These are phyloP conservation scores for Croton setiger DNA, from an alignment of 441 rosid species.

Conservation along the genomic window DNA sequence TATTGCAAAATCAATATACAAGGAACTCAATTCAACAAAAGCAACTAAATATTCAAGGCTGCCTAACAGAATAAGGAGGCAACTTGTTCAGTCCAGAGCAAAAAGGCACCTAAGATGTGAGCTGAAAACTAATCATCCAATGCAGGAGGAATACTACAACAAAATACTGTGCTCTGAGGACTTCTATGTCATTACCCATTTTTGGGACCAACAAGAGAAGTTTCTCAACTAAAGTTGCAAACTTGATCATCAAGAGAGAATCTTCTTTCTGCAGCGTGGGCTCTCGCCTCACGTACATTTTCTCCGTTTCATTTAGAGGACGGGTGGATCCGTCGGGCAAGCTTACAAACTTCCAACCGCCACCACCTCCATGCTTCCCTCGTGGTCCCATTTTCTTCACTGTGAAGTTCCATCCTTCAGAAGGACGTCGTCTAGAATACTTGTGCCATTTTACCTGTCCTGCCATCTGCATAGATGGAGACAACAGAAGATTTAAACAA, in stretches of 20 bases:
- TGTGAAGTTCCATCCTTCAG: slow-evolving; percentile 76
- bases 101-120: no score
- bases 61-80: no score
- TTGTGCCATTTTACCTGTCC: slow-evolving; percentile 80
- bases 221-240: neutral
- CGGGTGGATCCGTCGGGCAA: slow-evolving; percentile 85
- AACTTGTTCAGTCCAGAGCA: no score
- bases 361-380: slow-evolving; percentile 82
- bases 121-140: neutral
- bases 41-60: no score
- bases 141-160: neutral
- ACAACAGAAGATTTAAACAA: neutral
- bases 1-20: no score
- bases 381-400: slow-evolving; percentile 72
- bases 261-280: slow-evolving; percentile 66
- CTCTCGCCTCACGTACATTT: slow-evolving; percentile 78
- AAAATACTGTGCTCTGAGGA: neutral
- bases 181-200: neutral
- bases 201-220: neutral
- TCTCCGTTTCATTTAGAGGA: slow-evolving; percentile 67
- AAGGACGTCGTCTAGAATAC: slow-evolving; percentile 68
- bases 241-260: slow-evolving; percentile 50
- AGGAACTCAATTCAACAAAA: no score
- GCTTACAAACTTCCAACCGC: slow-evolving; percentile 92
- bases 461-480: slow-evolving; percentile 42